These are phyloP conservation scores for Eimeria zaria DNA, from an alignment of 169 alveolate genomes.

Conservation along the genomic window DNA sequence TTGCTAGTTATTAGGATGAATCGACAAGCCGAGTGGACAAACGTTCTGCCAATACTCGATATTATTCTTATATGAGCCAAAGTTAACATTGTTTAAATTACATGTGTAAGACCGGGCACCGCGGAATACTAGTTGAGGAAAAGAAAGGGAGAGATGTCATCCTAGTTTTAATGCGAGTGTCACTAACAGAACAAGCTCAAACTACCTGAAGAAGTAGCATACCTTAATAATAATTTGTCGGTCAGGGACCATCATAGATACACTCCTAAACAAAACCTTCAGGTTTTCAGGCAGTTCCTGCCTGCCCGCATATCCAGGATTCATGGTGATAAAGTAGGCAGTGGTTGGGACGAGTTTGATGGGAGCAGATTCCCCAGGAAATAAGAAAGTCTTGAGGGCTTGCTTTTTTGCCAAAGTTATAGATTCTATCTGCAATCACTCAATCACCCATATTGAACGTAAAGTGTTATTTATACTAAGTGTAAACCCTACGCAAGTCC, in stretches of 20 bases:
- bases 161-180: background rate
- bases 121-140: background rate
- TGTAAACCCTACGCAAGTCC: background rate
- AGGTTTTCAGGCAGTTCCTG: constrained; percentile 97
- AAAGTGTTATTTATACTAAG: background rate
- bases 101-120: background rate
- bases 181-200: background rate
- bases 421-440: constrained; percentile 90
- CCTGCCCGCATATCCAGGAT: constrained; percentile 98
- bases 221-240: constrained; percentile 96
- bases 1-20: background rate
- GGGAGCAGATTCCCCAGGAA: constrained; percentile 96
- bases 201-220: background rate
- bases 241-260: constrained; percentile 98
- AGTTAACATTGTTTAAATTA: background rate
- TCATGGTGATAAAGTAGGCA: constrained; percentile 97
- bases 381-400: constrained; percentile 92
- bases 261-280: constrained; percentile 97
- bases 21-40: background rate
- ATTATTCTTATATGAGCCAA: background rate
- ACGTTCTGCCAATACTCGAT: background rate
- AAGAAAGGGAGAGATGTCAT: background rate
- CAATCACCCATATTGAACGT: background rate
- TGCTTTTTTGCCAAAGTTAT: constrained; percentile 95
- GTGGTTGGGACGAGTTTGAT: constrained; percentile 92